phyloP scores from a whole-genome alignment of 495 filamentous ascomycete species.

The Penicillium desertorum region DNA sequence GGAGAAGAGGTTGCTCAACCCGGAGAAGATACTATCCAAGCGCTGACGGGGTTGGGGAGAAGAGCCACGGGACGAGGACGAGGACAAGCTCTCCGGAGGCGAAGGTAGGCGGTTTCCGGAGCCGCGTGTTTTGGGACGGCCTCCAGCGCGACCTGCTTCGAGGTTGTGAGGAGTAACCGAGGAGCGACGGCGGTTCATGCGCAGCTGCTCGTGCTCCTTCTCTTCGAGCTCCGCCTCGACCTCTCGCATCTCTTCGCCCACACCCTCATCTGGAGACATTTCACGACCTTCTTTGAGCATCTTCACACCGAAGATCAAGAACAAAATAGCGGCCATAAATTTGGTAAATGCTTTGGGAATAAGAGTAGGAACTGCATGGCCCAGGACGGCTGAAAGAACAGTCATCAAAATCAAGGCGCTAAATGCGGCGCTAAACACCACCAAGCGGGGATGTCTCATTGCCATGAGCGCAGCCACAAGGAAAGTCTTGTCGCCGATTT shows the following conservation, averaged over 20 bases:
- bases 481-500: constrained; percentile 98
- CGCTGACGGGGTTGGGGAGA: constrained; percentile 50
- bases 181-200: constrained; percentile 52
- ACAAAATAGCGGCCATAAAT: constrained; percentile 78
- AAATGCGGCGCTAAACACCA: constrained; percentile 95
- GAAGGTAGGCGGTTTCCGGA: constrained; percentile 52
- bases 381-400: constrained; percentile 90
- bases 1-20: constrained; percentile 82
- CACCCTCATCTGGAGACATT: constrained; percentile 85
- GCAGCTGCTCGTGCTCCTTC: constrained; percentile 71
- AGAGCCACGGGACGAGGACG: constrained; percentile 56
- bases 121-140: constrained; percentile 46
- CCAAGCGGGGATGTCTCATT: constrained; percentile 91
- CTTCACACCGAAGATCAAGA: constrained; percentile 83
- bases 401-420: constrained; percentile 90
- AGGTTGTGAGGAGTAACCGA: constrained; percentile 53
- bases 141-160: constrained; percentile 47
- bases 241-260: constrained; percentile 93
- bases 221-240: constrained; percentile 94
- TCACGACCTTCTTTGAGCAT: constrained; percentile 84
- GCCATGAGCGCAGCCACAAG: constrained; percentile 97
- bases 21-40: constrained; percentile 48
- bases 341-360: constrained; percentile 87
- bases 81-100: constrained; percentile 54
- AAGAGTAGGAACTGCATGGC: constrained; percentile 87